Conservation (phyloP, 2,329 filamentous ascomycete species). For the Verticillium nonalfalfae region DNA sequence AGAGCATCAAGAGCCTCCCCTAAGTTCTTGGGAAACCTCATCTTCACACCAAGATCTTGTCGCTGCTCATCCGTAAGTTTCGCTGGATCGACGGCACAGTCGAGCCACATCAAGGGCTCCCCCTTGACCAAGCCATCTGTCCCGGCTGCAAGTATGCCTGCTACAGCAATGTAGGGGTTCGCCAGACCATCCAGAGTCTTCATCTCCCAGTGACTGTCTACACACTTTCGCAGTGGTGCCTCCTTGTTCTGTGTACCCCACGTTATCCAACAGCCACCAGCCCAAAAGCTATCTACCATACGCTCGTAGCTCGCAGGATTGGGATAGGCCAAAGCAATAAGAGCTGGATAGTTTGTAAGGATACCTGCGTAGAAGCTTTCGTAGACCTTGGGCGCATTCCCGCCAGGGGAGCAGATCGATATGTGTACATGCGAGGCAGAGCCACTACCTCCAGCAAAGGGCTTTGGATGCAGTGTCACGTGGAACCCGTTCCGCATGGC, state of each 20-base stretch:
- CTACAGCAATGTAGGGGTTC: slow-evolving; percentile 68
- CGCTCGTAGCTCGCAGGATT: slow-evolving; percentile 63
- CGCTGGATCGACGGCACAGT: slow-evolving; percentile 50
- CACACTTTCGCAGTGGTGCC: slow-evolving; percentile 63
- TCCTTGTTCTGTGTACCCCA: slow-evolving; percentile 83
- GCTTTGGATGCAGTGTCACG: slow-evolving; percentile 70
- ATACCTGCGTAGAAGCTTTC: slow-evolving; percentile 68
- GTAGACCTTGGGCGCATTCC: slow-evolving; percentile 36
- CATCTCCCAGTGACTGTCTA: slow-evolving; percentile 67
- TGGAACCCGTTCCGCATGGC: slow-evolving; percentile 56
- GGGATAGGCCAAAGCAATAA: slow-evolving; percentile 63
- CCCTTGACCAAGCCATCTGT: slow-evolving; percentile 39
- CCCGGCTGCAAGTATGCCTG: slow-evolving; percentile 55
- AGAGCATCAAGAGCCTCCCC: slow-evolving; percentile 48
- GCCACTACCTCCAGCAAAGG: slow-evolving; percentile 49
- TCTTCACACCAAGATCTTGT: slow-evolving; percentile 42
- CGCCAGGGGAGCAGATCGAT: slow-evolving; percentile 48
- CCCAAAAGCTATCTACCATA: slow-evolving; percentile 63
- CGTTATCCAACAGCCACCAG: slow-evolving; percentile 69
- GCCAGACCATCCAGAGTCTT: slow-evolving; percentile 73
- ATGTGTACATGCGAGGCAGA: slow-evolving; percentile 66
- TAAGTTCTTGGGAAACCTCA: slow-evolving; percentile 48
- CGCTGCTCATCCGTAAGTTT: slow-evolving; percentile 38
- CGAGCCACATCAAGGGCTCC: slow-evolving; percentile 38
- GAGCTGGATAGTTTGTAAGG: slow-evolving; percentile 55